phyloP scores from a whole-genome alignment of 257 asterid species.

The Solanum habrochaites region DNA sequence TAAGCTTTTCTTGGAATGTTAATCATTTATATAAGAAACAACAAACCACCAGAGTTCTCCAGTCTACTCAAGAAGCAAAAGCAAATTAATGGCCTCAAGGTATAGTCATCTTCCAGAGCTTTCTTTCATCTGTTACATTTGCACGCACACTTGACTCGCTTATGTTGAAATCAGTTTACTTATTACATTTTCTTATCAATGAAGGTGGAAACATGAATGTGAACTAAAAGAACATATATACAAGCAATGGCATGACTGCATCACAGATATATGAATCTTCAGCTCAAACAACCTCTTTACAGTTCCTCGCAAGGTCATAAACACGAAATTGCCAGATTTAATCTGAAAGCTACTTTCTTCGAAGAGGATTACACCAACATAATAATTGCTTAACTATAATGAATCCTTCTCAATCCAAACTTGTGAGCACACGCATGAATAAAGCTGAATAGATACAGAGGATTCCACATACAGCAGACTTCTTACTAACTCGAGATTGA shows the following conservation, averaged over 20 bases:
- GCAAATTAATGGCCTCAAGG: background rate
- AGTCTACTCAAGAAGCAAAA: background rate
- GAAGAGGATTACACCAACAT: background rate
- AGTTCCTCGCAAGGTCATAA: background rate
- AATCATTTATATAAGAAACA: background rate
- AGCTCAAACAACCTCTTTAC: background rate
- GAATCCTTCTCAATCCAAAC: background rate
- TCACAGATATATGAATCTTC: background rate
- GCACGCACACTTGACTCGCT: background rate
- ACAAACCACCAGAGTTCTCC: background rate
- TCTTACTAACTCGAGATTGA: background rate
- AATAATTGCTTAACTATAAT: background rate
- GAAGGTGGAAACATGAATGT: background rate
- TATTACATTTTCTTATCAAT: background rate
- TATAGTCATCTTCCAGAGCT: background rate
- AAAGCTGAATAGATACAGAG: background rate
- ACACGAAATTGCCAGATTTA: background rate
- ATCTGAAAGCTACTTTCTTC: background rate
- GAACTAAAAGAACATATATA: background rate
- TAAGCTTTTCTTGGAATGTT: background rate
- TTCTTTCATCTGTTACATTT: background rate
- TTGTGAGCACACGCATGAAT: background rate
- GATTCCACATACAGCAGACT: background rate
- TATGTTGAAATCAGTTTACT: background rate
- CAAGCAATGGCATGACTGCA: background rate